Conservation (phyloP, 768 basidiomycete genomes). For the Termitomyces sp. region DNA sequence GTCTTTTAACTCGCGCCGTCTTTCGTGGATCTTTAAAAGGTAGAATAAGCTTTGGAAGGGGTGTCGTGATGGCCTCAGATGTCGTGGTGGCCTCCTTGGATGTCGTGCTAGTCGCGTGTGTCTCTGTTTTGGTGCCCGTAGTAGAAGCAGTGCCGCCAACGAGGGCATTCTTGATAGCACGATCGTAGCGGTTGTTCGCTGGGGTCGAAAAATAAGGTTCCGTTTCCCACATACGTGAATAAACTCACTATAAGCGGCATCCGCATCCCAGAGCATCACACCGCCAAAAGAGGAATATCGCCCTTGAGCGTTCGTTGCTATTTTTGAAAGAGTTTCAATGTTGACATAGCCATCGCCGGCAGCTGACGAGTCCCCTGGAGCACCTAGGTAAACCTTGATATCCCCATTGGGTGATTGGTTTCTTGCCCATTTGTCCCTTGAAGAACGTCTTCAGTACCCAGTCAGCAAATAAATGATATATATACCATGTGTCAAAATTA, state of each 20-base stretch:
- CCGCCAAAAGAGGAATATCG: conserved; percentile 58
- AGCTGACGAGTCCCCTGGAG: conserved; percentile 45
- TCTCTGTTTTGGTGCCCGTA: not conserved
- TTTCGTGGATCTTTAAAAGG: conserved; percentile 27
- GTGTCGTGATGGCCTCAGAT: not conserved
- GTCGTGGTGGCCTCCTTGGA: not conserved
- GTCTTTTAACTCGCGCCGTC: conserved; percentile 28
- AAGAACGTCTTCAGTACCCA: not conserved
- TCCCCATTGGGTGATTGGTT: conserved; percentile 49
- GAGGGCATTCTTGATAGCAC: conserved; percentile 44
- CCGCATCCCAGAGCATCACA: conserved; percentile 45
- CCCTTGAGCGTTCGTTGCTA: conserved; percentile 40
- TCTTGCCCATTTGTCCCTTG: conserved; percentile 58
- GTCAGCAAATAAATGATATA: not conserved
- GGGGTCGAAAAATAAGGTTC: not conserved
- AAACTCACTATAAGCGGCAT: conserved; percentile 36
- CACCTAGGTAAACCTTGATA: conserved; percentile 59
- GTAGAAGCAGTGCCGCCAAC: conserved; percentile 17
- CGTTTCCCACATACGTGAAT: conserved; percentile 13
- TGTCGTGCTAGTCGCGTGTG: not conserved
- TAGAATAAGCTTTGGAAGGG: conserved; percentile 9
- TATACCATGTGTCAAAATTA: conserved; percentile 45
- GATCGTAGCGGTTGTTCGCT: conserved; percentile 47
- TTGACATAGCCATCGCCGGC: conserved; percentile 51
- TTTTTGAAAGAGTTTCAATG: conserved; percentile 33